Percentiles rank a stretch among this genome's conserved stretches.
phyloP scores from a whole-genome alignment of 2,329 filamentous ascomycete genomes.

The Hypoxylon sp. region DNA sequence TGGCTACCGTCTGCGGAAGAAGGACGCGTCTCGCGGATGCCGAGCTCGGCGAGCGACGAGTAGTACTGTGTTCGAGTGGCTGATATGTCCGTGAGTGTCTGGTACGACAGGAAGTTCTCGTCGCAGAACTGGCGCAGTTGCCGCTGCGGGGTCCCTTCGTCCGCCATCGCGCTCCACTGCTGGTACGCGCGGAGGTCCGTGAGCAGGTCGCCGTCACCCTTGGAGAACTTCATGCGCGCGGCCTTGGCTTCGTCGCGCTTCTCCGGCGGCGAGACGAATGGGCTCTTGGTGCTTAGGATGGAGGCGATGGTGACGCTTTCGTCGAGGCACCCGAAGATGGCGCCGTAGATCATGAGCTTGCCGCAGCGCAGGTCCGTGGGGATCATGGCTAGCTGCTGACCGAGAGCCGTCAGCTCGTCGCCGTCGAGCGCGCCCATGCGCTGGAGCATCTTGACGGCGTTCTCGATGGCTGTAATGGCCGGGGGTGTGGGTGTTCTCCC shows the following conservation, averaged over 20 bases:
- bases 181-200: conserved; percentile 88
- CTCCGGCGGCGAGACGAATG: conserved; percentile 86
- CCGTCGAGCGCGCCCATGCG: conserved; percentile 92
- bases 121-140: conserved; percentile 83
- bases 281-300: conserved; percentile 88
- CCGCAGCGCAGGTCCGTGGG: conserved; percentile 92
- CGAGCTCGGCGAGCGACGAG: conserved; percentile 84
- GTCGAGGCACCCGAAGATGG: conserved; percentile 92
- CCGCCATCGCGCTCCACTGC: conserved; percentile 78
- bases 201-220: conserved; percentile 85
- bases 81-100: conserved; percentile 88
- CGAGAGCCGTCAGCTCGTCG: conserved; percentile 87
- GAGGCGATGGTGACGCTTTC: conserved; percentile 89
- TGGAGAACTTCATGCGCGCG: conserved; percentile 78
- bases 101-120: conserved; percentile 83
- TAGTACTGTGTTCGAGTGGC: conserved; percentile 89
- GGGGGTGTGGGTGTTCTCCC: conserved; percentile 90
- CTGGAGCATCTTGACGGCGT: conserved; percentile 80
- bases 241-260: conserved; percentile 85
- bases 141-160: conserved; percentile 68
- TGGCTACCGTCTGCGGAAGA: neutral
- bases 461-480: conserved; percentile 84
- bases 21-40: conserved; percentile 62
- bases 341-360: conserved; percentile 95
- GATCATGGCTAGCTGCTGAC: conserved; percentile 94